Evolutionary conservation across 495 filamentous ascomycete genomes (phyloP), one percentile per base, ranked within the genome.

Genomic region (Trichoderma reesei): DNA sequence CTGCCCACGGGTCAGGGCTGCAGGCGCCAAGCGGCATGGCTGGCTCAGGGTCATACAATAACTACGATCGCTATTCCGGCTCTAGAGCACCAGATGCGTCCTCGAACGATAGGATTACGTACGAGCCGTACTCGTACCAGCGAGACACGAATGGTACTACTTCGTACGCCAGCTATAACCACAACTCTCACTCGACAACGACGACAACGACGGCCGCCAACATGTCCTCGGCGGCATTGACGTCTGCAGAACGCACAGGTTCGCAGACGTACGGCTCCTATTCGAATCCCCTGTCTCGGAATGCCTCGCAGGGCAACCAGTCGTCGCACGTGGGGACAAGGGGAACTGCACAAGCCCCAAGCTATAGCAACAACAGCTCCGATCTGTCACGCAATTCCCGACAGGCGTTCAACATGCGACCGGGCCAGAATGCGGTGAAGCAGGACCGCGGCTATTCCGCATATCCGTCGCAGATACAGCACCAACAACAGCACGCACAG

Each of bases 111-210:
- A 34, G 63, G 7, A 42, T 65, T 37, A 41, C 63, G 5, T 65
- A 65, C 56, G 54, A 65, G 39, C 63, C 63, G 54, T 65, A 60
- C 31, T 46, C 54, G 54, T 31, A 46, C 5, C 63, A 65, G 39
- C 16, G 41, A 56, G 51, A 56, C 26, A 14, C 51, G 10, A 26
- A 13, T 9, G 26, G 51, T 14, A 16, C 51, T 10, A n/a, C 26
- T 34, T n/a, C 51, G 51, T 56, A 56, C 51, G 10, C 51, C 3
- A 14, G 51, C 51, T 56, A 56, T 56, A 26, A 26, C 51, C 51
- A 56, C 51, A 9, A 8, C 4, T 33, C 20, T 8, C 31, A 33
- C 34, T 20, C 51, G 38, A 39, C 38, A 13, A 16, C 31, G 11
- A 56, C 51, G 26, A 34, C 31, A 6, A 56, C 51, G 26, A 33